Base-by-base conservation (phyloP, 2,329 filamentous ascomycete species). In the Talaromyces sp. region DNA sequence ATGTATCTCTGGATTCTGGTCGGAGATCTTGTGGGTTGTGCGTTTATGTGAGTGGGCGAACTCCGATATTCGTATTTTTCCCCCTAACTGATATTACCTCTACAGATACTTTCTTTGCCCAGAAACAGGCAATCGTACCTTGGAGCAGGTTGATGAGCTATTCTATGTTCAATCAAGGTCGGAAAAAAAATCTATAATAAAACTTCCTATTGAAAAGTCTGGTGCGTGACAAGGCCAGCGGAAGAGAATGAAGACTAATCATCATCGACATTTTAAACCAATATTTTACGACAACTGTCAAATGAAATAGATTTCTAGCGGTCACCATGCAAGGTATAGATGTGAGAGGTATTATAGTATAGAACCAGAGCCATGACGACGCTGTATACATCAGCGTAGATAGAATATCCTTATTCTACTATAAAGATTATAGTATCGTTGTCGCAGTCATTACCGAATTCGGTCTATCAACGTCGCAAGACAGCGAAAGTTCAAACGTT, bases 1-100 rank as follows among this genome's bases (percentile, higher is more conserved):
- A 76, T 77, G 50, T 78, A 72, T 68, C 68, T 77, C 60, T 77
- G 74, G 75, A 69, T 70, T 56, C 63, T 74, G 76, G 76, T 16
- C 30, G 44, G 44, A 47, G 44, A 47, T 27, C 44, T 47, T 47
- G 44, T 47, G n/a, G 44, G 44, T 18, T 47, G 44, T 47, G 44
- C 18, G 23, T 47, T 47, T 27, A 9, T 47, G 44, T 47, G n/a
- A 47, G 44, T 47, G 7, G 3, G 0, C 18, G 18, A 4, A 47
- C 23, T 27, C 6, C 18, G 10, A 9, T 47, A 7, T 27, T 27
- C 5, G 12, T 36, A 16, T 23, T 7, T 23, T 27, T 5, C 6
- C 4, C 5, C 5, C 18, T 47, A 27, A 47, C 18, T 10, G 8
- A 47, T 47, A 5, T 27, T 8, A 23, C 10, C 4, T 12, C 7